Evolutionary conservation across 257 asterid genomes (phyloP).

Genomic region (Nicotiana otophora): DNA sequence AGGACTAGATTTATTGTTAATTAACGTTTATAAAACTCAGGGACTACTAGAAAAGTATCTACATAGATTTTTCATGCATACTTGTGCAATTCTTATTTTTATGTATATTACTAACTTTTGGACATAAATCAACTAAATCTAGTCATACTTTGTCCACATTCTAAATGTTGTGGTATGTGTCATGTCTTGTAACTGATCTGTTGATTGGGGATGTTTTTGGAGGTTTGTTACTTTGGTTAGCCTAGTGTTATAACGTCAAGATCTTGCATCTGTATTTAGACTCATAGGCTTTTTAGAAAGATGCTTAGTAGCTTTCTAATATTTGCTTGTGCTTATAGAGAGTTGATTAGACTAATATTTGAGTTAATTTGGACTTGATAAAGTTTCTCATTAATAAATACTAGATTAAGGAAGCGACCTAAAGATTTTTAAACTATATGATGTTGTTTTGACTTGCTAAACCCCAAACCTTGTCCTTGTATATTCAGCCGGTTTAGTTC

Average conservation of each 20-base stretch:
- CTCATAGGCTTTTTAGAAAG: background rate
- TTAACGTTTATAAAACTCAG: too few species aligned
- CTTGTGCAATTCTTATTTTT: background rate
- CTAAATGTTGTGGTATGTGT: background rate
- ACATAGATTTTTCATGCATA: background rate
- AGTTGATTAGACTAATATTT: background rate
- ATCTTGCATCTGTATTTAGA: background rate
- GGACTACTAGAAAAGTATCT: too few species aligned
- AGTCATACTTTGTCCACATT: background rate
- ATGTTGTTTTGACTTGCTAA: background rate
- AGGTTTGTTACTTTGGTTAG: background rate
- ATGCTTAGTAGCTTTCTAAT: too few species aligned
- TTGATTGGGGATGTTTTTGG: background rate
- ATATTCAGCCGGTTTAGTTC: background rate
- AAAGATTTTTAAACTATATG: too few species aligned
- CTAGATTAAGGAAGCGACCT: too few species aligned
- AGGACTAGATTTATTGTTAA: too few species aligned
- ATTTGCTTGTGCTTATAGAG: background rate
- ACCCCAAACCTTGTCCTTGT: background rate
- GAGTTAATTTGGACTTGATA: background rate
- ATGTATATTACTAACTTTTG: background rate
- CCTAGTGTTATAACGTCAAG: background rate
- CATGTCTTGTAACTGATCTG: background rate
- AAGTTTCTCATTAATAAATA: background rate
- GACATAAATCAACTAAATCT: background rate